phyloP scores from a whole-genome alignment of 2,329 filamentous ascomycete genomes.

The Mycosphaerella sp. region DNA sequence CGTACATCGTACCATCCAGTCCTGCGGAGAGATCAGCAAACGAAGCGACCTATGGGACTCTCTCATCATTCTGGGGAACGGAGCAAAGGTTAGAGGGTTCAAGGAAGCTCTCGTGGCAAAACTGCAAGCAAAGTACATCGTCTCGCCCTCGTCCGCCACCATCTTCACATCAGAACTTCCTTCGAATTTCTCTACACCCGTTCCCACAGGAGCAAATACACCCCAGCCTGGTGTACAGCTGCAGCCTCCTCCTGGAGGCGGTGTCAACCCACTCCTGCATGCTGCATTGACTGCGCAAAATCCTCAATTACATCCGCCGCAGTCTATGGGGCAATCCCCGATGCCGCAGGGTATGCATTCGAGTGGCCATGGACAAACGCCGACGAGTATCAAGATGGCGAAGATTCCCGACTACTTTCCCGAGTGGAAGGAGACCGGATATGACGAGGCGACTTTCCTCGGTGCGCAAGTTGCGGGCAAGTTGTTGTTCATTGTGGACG shows the following conservation, averaged over 20 bases:
- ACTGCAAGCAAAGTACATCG: conserved; percentile 73
- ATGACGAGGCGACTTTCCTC: conserved; percentile 79
- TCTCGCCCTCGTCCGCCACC: conserved; percentile 86
- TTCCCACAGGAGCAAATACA: conserved; percentile 85
- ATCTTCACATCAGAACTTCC: conserved; percentile 97
- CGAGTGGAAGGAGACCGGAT: conserved; percentile 73
- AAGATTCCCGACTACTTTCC: conserved; percentile 77
- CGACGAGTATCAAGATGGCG: conserved; percentile 74
- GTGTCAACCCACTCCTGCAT: conserved; percentile 82
- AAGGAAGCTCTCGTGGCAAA: conserved; percentile 80
- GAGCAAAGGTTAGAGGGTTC: conserved; percentile 66
- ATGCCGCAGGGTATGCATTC: conserved; percentile 40
- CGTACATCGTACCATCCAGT: conserved; percentile 76
- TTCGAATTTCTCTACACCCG: conserved; percentile 84
- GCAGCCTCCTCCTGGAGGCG: conserved; percentile 34
- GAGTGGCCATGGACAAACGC: conserved; percentile 61
- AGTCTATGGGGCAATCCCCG: conserved; percentile 26
- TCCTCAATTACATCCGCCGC: conserved; percentile 42
- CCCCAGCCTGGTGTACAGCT: conserved; percentile 52
- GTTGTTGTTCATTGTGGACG: conserved; percentile 64
- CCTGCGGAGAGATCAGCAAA: conserved; percentile 77
- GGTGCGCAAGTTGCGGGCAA: conserved; percentile 82
- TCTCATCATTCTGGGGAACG: conserved; percentile 86
- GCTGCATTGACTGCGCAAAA: conserved; percentile 73
- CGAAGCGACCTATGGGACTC: conserved; percentile 86